A percentile compares a stretch with the other conserved stretches of the same genome.
Evolutionary conservation across 1,284 basidiomycete species (phyloP).

Genomic region (Puccinia coronata): DNA sequence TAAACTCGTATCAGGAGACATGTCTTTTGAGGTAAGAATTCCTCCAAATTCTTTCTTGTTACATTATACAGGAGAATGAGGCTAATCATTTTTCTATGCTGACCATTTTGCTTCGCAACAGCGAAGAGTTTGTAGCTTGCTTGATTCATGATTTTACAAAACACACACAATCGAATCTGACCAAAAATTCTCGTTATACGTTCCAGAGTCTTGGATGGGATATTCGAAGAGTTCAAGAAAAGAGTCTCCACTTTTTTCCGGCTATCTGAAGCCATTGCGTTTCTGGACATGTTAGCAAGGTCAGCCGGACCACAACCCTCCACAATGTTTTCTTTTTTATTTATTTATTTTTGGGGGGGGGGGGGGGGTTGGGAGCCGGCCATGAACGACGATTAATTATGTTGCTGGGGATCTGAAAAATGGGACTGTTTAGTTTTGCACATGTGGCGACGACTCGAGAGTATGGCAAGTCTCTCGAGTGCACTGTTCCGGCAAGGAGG

Average conservation of each 20-base stretch:
- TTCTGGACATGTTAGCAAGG: constrained; percentile 80
- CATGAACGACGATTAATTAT: no score
- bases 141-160: no score
- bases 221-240: constrained; percentile 53
- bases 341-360: no score
- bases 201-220: constrained; percentile 54
- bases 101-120: not conserved
- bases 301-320: constrained; percentile 37
- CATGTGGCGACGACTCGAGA: constrained; percentile 70
- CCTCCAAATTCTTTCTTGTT: not conserved
- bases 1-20: constrained; percentile 55
- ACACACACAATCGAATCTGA: not conserved
- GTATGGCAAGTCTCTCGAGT: constrained; percentile 55
- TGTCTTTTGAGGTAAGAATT: constrained; percentile 50
- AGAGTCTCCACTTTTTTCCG: constrained; percentile 55
- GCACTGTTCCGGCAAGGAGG: no score
- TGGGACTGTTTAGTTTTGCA: constrained; percentile 64
- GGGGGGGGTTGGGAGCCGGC: no score
- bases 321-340: no score
- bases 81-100: not conserved
- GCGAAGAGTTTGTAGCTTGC: constrained; percentile 16
- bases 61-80: not conserved
- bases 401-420: no score
- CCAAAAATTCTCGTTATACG: constrained; percentile 45
- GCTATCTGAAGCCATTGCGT: constrained; percentile 65